Conservation (phyloP, 768 basidiomycete species). For the Termitomyces sp. region DNA sequence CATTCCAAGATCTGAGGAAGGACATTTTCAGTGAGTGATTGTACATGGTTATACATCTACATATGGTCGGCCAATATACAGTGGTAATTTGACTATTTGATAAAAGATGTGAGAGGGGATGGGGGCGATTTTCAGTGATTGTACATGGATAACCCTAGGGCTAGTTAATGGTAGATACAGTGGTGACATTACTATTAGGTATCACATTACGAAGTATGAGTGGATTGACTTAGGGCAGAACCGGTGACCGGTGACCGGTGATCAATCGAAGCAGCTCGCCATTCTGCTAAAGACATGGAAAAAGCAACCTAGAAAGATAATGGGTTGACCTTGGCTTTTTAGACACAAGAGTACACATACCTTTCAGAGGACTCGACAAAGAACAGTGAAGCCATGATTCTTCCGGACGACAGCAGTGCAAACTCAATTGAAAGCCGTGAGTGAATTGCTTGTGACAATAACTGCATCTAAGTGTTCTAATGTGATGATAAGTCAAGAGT, state of each 20-base stretch:
- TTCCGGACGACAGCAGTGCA: background rate
- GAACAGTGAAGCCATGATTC: background rate
- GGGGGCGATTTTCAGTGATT: background rate
- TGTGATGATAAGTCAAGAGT: background rate
- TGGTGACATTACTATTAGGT: background rate
- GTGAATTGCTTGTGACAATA: background rate
- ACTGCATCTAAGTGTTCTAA: background rate
- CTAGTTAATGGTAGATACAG: no score
- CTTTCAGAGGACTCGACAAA: background rate
- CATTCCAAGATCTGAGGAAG: background rate
- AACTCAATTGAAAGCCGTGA: background rate
- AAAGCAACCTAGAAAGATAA: constrained; percentile 5
- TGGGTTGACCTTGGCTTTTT: background rate
- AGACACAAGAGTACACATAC: background rate
- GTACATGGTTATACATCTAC: background rate
- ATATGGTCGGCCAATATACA: background rate
- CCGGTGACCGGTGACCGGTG: background rate
- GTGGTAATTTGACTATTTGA: no score
- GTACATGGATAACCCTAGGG: background rate
- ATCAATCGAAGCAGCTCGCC: background rate
- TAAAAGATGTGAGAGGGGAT: no score
- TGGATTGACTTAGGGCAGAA: no score
- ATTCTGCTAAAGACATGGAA: background rate
- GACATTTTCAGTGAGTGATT: background rate
- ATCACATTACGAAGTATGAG: background rate